Evolutionary conservation across 257 asterid species (phyloP).

Genomic region (Dorcoceras hygrometricum): DNA sequence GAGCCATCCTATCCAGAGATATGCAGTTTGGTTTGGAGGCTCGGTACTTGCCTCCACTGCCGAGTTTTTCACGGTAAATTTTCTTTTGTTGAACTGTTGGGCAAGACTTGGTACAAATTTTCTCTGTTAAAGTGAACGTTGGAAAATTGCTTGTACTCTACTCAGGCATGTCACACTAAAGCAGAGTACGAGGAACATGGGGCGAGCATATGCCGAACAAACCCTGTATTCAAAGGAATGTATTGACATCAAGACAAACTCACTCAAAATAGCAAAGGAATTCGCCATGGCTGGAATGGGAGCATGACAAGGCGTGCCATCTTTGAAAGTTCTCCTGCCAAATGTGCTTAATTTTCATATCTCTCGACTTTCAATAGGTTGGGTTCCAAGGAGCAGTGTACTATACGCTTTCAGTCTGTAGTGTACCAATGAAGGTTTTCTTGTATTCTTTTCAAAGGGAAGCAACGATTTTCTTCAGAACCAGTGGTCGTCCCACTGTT

Average conservation of each 20-base stretch:
- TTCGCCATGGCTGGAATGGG: conserved; percentile 4
- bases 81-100: conserved; percentile 13
- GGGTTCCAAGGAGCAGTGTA: conserved; percentile 29
- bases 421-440: conserved; percentile 26
- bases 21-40: conserved; percentile 99
- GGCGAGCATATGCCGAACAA: conserved; percentile 94
- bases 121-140: conserved; percentile 4
- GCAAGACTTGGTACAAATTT: background rate
- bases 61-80: conserved; percentile 74
- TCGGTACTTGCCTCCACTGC: conserved; percentile 96
- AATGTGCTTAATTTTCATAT: conserved; percentile 16
- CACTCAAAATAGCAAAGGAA: conserved; percentile 18
- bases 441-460: conserved; percentile 34
- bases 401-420: conserved; percentile 24
- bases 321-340: conserved; percentile 18
- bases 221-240: conserved; percentile 98
- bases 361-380: conserved; percentile 21
- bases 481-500: conserved; percentile 4
- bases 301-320: too few species aligned
- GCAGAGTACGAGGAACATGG: conserved; percentile 96
- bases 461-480: conserved; percentile 23
- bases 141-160: background rate
- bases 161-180: conserved; percentile 95
- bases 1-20: conserved; percentile 90
- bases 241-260: conserved; percentile 40